These are phyloP conservation scores for Cnidoscolus chayamansa DNA, from an alignment of 441 rosid species.

Conservation along the genomic window DNA sequence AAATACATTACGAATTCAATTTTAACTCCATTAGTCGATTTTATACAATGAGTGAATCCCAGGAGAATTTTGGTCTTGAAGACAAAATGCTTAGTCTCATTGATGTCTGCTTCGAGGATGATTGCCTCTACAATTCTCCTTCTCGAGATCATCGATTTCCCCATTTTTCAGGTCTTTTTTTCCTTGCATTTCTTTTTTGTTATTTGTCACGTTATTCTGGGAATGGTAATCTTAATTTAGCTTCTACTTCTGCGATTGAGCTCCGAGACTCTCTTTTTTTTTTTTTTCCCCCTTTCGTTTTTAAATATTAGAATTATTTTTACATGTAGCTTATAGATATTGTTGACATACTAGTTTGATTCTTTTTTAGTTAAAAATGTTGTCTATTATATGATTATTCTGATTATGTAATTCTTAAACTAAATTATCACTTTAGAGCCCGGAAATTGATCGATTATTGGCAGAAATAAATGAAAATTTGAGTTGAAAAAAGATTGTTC, in stretches of 20 bases:
- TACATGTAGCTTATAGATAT: neutral
- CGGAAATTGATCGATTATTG: neutral
- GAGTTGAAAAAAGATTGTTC: neutral
- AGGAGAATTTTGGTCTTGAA: conserved; percentile 32
- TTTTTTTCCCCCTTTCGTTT: neutral
- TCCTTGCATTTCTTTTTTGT: neutral
- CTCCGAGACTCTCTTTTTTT: too few relatives aligned
- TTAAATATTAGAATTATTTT: neutral
- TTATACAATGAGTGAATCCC: conserved; percentile 48
- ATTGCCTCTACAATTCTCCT: conserved; percentile 65
- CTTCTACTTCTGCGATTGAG: neutral
- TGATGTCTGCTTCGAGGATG: conserved; percentile 78
- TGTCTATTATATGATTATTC: neutral
- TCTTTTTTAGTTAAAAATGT: neutral
- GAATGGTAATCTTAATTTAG: neutral
- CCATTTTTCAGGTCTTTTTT: conserved; percentile 33
- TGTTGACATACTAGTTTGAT: neutral
- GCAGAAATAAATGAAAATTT: neutral
- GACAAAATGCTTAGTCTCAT: conserved; percentile 55
- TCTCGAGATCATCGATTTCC: conserved; percentile 26
- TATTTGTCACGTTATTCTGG: neutral
- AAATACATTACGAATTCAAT: neutral
- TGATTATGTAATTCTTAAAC: neutral
- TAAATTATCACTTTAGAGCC: neutral
- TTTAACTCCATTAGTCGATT: conserved; percentile 9